These are phyloP conservation scores for Phytophthora pistaciae DNA, from an alignment of 352 stramenopile genomes.

Conservation along the genomic window DNA sequence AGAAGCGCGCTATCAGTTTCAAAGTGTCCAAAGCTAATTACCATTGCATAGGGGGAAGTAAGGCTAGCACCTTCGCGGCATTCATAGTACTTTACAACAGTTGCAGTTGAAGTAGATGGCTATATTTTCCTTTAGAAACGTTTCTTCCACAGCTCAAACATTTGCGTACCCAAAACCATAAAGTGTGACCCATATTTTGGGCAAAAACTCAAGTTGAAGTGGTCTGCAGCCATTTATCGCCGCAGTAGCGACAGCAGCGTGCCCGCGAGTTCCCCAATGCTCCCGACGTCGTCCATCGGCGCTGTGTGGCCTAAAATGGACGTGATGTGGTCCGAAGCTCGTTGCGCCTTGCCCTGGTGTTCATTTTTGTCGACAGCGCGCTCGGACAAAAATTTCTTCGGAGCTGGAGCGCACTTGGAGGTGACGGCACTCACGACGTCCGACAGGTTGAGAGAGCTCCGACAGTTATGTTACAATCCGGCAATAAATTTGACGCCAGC, in stretches of 20 bases:
- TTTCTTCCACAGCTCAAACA: too few species aligned
- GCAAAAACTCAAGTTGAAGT: too few species aligned
- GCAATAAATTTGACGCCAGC: neutral
- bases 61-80: neutral
- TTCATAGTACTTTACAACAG: too few species aligned
- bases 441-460: neutral
- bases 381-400: neutral
- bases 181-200: too few species aligned
- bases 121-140: neutral
- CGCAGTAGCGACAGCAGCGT: conserved; percentile 21
- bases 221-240: neutral
- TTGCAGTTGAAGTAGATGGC: neutral
- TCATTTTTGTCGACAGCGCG: neutral
- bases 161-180: too few species aligned
- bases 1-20: neutral
- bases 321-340: neutral
- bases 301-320: conserved; percentile 3
- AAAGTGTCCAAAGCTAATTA: neutral
- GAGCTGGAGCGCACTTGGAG: conserved; percentile 7
- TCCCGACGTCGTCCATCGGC: conserved; percentile 9
- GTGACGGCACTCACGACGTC: conserved; percentile 6
- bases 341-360: conserved; percentile 7
- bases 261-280: conserved; percentile 6
- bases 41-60: neutral
- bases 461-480: conserved; percentile 2